A percentile compares a stretch with the other conserved stretches of the same genome.
Evolutionary conservation across 1,284 basidiomycete genomes (phyloP).

Genomic region (Sphaerobolus stellatus): DNA sequence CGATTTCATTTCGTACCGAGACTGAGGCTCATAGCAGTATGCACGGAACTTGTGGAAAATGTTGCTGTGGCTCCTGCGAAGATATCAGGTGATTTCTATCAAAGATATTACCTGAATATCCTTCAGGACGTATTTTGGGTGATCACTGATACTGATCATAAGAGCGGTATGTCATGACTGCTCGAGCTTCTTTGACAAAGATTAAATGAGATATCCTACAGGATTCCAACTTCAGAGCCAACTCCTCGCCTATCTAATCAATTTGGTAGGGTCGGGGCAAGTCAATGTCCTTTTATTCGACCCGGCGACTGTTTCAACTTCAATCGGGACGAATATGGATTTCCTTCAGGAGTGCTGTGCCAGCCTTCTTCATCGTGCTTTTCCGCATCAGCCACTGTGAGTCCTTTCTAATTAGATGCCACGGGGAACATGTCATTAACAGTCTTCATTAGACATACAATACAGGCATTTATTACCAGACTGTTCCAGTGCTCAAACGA

Average conservation of each 20-base stretch:
- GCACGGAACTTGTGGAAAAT: slow-evolving; percentile 94
- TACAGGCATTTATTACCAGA: slow-evolving; percentile 77
- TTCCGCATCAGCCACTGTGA: slow-evolving; percentile 86
- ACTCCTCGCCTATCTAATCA: slow-evolving; percentile 92
- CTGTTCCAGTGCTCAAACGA: slow-evolving; percentile 88
- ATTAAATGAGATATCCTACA: slow-evolving; percentile 18
- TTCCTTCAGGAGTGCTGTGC: slow-evolving; percentile 90
- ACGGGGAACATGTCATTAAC: slow-evolving; percentile 10
- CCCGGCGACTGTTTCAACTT: slow-evolving; percentile 69
- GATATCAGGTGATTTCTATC: slow-evolving; percentile 83
- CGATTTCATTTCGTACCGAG: not conserved
- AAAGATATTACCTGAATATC: slow-evolving; percentile 91
- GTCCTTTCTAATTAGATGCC: slow-evolving; percentile 30
- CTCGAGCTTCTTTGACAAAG: not conserved
- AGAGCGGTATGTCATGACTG: slow-evolving; percentile 62
- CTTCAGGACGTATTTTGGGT: slow-evolving; percentile 98
- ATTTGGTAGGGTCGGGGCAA: slow-evolving; percentile 82
- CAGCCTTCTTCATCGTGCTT: slow-evolving; percentile 83
- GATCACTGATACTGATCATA: slow-evolving; percentile 96
- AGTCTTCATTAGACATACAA: slow-evolving; percentile 48
- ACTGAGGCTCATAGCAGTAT: slow-evolving; percentile 54
- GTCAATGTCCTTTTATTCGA: slow-evolving; percentile 89
- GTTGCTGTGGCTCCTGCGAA: slow-evolving; percentile 81
- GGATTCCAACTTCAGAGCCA: slow-evolving; percentile 89
- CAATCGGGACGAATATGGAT: slow-evolving; percentile 75